Evolutionary conservation across 192 early-diverging fungal genomes (phyloP).

Genomic region (Pilaira anomala): DNA sequence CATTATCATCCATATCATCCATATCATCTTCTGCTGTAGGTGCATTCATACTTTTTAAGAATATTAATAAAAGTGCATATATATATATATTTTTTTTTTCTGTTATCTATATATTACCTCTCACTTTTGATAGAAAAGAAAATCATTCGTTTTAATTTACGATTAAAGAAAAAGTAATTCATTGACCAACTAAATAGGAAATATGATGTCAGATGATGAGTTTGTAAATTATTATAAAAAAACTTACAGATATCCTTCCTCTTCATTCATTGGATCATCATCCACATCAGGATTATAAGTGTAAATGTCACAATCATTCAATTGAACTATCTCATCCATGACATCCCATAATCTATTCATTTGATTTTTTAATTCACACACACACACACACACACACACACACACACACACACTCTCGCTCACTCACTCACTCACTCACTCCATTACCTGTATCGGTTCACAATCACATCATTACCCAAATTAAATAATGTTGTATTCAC

Average conservation of each 20-base stretch:
- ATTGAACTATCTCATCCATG: conserved; percentile 79
- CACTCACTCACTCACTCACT: neutral
- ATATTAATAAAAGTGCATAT: no score
- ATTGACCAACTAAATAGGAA: conserved; percentile 76
- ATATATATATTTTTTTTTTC: no score
- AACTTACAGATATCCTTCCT: conserved; percentile 71
- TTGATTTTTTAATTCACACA: neutral
- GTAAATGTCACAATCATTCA: conserved; percentile 88
- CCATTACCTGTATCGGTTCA: conserved; percentile 42
- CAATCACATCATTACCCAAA: conserved; percentile 65
- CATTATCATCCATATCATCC: conserved; percentile 22
- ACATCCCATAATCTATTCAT: conserved; percentile 80
- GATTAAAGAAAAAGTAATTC: conserved; percentile 97
- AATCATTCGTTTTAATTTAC: conserved; percentile 84
- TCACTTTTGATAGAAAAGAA: conserved; percentile 89
- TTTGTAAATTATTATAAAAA: neutral
- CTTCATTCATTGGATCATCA: conserved; percentile 87
- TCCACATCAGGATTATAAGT: conserved; percentile 85
- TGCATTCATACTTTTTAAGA: conserved; percentile 48
- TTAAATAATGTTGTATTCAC: conserved; percentile 86
- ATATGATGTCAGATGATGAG: conserved; percentile 16
- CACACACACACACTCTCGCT: neutral
- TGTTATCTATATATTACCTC: conserved; percentile 57
- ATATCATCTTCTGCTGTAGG: conserved; percentile 54
- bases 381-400: neutral